A percentile compares a stretch with the other conserved stretches of the same genome.
phyloP scores from a whole-genome alignment of 2,329 filamentous ascomycete genomes.

The Podosphaera fusca region DNA sequence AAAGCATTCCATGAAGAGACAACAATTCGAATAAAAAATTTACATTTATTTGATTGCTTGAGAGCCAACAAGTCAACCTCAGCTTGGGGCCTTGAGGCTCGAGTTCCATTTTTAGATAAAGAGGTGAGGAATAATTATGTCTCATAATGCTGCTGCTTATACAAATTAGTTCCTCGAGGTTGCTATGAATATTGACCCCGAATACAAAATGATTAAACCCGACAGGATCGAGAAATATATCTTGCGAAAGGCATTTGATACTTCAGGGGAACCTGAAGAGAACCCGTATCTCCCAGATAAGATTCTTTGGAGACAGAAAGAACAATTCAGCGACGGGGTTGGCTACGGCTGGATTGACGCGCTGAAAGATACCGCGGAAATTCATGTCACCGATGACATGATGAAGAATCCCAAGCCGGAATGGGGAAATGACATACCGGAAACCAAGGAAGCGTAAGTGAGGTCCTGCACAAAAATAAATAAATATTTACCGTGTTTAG shows the following conservation, averaged over 20 bases:
- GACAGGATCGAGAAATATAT: conserved; percentile 81
- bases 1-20: conserved; percentile 91
- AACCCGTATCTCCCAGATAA: conserved; percentile 82
- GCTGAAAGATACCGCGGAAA: conserved; percentile 81
- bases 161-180: conserved; percentile 55
- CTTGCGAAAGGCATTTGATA: conserved; percentile 92
- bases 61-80: conserved; percentile 98
- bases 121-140: conserved; percentile 25
- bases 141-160: conserved; percentile 3
- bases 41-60: conserved; percentile 88
- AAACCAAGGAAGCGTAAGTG: conserved; percentile 81
- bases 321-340: conserved; percentile 96
- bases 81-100: conserved; percentile 92
- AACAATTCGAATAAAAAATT: conserved; percentile 81
- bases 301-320: conserved; percentile 97
- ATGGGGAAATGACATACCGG: conserved; percentile 81
- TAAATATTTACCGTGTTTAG: conserved; percentile 18
- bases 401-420: conserved; percentile 95
- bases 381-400: conserved; percentile 84
- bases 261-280: conserved; percentile 55
- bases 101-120: conserved; percentile 95
- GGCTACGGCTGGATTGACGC: conserved; percentile 98
- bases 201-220: conserved; percentile 79
- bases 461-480: not conserved
- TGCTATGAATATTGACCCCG: conserved; percentile 80